Evolutionary conservation across 495 filamentous ascomycete genomes (phyloP).

Genomic region (Penicillium angulare): DNA sequence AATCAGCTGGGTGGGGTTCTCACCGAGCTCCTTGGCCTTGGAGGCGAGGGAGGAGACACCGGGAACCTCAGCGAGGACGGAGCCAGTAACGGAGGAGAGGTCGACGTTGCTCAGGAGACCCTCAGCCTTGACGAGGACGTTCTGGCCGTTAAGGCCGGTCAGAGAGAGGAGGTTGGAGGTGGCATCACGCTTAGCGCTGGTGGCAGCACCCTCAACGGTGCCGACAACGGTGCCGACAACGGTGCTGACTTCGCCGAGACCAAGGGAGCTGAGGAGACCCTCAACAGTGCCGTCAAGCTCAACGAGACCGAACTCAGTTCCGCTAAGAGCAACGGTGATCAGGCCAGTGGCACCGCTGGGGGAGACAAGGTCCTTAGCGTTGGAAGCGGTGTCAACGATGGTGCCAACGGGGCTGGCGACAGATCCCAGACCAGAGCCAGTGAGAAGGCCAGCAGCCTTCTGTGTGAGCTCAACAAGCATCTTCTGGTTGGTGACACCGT

Average conservation of each 20-base stretch:
- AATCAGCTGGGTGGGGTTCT: constrained; percentile 17
- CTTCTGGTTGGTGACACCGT: constrained; percentile 12
- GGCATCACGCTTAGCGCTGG: constrained; percentile 11
- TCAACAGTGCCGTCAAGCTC: constrained; percentile 17
- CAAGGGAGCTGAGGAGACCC: not conserved
- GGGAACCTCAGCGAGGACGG: constrained; percentile 19
- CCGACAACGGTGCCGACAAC: constrained; percentile 3
- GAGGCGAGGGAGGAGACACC: constrained; percentile 5
- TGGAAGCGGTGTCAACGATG: constrained; percentile 17
- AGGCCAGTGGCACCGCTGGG: constrained; percentile 8
- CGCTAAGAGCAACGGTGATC: constrained; percentile 15
- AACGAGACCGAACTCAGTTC: constrained; percentile 18
- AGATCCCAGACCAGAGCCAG: constrained; percentile 12
- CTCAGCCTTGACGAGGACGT: constrained; percentile 14
- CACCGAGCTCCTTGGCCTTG: constrained; percentile 11
- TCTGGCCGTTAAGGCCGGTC: constrained; percentile 13
- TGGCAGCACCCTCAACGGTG: constrained; percentile 4
- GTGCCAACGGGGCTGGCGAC: constrained; percentile 16
- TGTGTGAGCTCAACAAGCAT: constrained; percentile 21
- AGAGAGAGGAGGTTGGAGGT: constrained; percentile 15
- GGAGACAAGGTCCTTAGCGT: constrained; percentile 12
- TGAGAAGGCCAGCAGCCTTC: constrained; percentile 12
- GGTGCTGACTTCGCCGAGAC: not conserved
- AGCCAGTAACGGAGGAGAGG: constrained; percentile 13
- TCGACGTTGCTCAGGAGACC: constrained; percentile 13